phyloP scores from a whole-genome alignment of 2,329 filamentous ascomycete genomes.

The Fusarium multiceps region DNA sequence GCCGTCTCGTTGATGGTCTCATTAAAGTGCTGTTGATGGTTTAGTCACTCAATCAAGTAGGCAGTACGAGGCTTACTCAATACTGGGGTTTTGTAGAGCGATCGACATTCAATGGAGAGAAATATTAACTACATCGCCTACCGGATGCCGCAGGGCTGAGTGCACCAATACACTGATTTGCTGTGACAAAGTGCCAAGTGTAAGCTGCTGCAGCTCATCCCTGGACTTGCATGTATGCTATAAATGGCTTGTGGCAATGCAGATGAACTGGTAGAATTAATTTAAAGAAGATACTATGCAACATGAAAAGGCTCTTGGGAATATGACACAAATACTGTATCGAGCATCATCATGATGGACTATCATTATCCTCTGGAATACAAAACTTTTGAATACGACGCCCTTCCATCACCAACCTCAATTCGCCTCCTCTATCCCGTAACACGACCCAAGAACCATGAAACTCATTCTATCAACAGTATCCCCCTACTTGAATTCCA shows the following conservation, averaged over 20 bases:
- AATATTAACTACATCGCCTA: neutral
- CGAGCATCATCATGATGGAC: neutral
- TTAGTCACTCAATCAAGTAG: neutral
- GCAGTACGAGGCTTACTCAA: neutral
- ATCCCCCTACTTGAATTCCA: neutral
- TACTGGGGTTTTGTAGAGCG: neutral
- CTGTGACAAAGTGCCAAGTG: neutral
- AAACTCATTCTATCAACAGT: neutral
- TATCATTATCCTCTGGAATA: neutral
- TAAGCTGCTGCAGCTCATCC: neutral
- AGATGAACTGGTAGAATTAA: neutral
- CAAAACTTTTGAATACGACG: neutral
- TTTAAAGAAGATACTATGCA: neutral
- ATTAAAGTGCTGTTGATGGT: neutral
- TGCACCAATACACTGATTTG: neutral
- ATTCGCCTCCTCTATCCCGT: neutral
- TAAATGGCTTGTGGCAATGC: neutral
- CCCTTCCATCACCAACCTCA: neutral
- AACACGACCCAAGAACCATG: neutral
- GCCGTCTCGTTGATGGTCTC: neutral
- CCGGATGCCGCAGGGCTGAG: neutral
- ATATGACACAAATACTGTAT: neutral
- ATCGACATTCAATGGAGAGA: neutral
- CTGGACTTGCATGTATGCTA: neutral
- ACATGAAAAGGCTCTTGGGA: neutral